Conservation (phyloP, 768 basidiomycete genomes). For the Phanerochaete sordida region DNA sequence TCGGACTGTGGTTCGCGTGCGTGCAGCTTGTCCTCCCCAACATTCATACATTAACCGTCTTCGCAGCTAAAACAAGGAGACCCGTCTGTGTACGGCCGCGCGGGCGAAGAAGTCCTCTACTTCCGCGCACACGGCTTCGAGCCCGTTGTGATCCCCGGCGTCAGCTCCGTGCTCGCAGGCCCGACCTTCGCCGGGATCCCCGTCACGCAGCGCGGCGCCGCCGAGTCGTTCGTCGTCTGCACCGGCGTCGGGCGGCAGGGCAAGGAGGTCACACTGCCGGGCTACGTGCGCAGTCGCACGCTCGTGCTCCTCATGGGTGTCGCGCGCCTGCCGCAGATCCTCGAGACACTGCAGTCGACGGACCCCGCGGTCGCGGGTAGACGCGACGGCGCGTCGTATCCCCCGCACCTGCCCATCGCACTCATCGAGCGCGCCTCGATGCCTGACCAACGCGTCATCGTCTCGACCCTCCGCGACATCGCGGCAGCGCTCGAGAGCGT, state of each 20-base stretch:
- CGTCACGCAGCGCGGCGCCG: conserved; percentile 92
- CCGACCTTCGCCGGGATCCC: conserved; percentile 90
- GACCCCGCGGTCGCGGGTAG: conserved; percentile 13
- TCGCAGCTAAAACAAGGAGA: conserved; percentile 93
- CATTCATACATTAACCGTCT: background rate
- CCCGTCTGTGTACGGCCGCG: conserved; percentile 90
- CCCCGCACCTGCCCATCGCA: conserved; percentile 76
- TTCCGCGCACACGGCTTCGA: conserved; percentile 87
- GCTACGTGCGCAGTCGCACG: conserved; percentile 79
- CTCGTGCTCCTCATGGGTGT: conserved; percentile 94
- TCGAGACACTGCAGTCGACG: conserved; percentile 48
- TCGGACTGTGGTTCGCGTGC: conserved; percentile 80
- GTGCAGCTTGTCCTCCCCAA: conserved; percentile 23
- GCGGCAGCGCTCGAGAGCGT: conserved; percentile 64
- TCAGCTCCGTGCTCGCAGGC: conserved; percentile 85
- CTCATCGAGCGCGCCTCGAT: conserved; percentile 94
- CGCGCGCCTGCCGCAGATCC: conserved; percentile 72
- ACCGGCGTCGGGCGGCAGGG: conserved; percentile 92
- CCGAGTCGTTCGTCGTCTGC: conserved; percentile 85
- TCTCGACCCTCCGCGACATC: conserved; percentile 73
- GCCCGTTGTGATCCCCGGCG: conserved; percentile 82
- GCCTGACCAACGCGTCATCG: conserved; percentile 85
- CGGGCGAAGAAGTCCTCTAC: conserved; percentile 91
- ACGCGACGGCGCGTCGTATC: conserved; percentile 61
- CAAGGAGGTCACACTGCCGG: conserved; percentile 78